Evolutionary conservation across 169 alveolate genomes (phyloP).

Genomic region (Eimeria zaria): DNA sequence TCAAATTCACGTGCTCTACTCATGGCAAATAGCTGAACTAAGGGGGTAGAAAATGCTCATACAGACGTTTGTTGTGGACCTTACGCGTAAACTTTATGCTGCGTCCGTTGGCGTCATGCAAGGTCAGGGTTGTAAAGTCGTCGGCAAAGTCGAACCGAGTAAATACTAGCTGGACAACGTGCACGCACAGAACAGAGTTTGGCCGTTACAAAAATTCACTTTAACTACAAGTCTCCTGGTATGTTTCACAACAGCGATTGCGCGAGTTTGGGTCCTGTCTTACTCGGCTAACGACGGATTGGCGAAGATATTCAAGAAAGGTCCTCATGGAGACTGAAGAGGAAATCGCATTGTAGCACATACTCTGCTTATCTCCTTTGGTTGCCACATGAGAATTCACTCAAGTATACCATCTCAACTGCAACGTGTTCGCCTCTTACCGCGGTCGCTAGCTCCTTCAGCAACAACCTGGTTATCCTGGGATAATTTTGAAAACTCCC

Average conservation of each 20-base stretch:
- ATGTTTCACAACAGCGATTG: neutral
- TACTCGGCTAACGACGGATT: slow-evolving; percentile 10
- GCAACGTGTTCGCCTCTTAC: neutral
- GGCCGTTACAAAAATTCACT: neutral
- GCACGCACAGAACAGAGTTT: neutral
- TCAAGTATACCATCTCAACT: neutral
- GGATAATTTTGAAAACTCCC: slow-evolving; percentile 9
- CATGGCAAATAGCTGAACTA: neutral
- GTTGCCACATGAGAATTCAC: neutral
- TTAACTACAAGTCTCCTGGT: neutral
- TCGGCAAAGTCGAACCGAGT: slow-evolving; percentile 51
- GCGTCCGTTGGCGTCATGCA: slow-evolving; percentile 62
- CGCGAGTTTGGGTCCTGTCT: neutral
- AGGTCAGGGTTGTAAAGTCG: neutral
- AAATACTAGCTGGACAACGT: neutral
- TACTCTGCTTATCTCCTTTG: neutral
- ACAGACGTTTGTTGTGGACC: neutral
- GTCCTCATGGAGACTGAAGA: slow-evolving; percentile 11
- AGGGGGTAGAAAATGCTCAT: neutral
- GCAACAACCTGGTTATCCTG: slow-evolving; percentile 25
- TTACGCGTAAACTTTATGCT: slow-evolving; percentile 39
- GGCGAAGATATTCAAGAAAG: slow-evolving; percentile 13
- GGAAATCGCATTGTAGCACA: neutral
- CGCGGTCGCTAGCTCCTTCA: slow-evolving; percentile 18
- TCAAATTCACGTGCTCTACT: neutral